These are phyloP conservation scores for Ceratocystis smalleyi DNA, from an alignment of 2,329 filamentous ascomycete genomes.

Conservation along the genomic window DNA sequence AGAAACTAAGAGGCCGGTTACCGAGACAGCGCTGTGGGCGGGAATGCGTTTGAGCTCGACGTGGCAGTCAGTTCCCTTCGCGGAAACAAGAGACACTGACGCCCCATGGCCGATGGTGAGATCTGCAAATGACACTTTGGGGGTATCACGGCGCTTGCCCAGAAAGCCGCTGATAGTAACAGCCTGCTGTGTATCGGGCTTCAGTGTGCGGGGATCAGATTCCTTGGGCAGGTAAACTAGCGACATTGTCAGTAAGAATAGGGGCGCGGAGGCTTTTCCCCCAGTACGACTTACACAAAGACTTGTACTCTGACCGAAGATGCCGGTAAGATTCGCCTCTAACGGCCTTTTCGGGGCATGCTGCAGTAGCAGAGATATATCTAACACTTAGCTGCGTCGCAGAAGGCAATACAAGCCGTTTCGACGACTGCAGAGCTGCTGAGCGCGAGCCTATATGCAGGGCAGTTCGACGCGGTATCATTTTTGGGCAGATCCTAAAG, in stretches of 20 bases:
- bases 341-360: not conserved
- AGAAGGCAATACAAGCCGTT: not conserved
- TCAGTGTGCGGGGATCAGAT: constrained; percentile 5
- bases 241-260: constrained; percentile 1
- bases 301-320: constrained; percentile 12
- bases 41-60: constrained; percentile 31
- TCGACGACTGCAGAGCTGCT: not conserved
- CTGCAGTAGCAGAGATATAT: not conserved
- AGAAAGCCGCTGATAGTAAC: constrained; percentile 51
- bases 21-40: constrained; percentile 37
- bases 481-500: not conserved
- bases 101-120: constrained; percentile 27
- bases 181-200: constrained; percentile 11
- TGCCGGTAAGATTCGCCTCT: not conserved
- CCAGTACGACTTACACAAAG: constrained; percentile 7
- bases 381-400: not conserved
- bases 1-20: constrained; percentile 27
- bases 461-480: constrained; percentile 1
- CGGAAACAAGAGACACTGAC: constrained; percentile 25
- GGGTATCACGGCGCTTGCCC: constrained; percentile 49
- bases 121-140: constrained; percentile 55
- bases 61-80: constrained; percentile 26
- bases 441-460: not conserved
- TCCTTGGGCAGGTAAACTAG: constrained; percentile 13
- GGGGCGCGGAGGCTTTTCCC: not conserved